Base-by-base conservation (phyloP, 1,284 basidiomycete genomes). In the Megacollybia platyphylla region DNA sequence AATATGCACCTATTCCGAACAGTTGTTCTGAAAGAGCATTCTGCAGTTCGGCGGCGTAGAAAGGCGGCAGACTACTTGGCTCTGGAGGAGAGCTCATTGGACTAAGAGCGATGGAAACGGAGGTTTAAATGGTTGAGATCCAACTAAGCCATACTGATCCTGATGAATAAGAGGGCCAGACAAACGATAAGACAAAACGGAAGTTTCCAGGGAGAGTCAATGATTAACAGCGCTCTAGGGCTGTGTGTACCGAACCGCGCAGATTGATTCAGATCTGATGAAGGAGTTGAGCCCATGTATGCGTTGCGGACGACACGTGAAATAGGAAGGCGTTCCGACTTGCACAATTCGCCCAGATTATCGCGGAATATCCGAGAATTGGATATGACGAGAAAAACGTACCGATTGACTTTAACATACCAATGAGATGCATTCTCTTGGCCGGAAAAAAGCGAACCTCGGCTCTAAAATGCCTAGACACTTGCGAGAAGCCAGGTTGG, bases 21-120 rank as follows among this genome's bases (percentile, higher is more conserved):
- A 64, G 59, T 49, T 82, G 74, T 51, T 83, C 80, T 15, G 57
- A 56, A 39, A 84, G 65, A 18, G 73, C 70, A 34, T 62, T 60
- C 17, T 57, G 59, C 26, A 84, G 63, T 53, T 84, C 81, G 41
- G 63, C 54, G 44, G 62, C 51, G 49, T 64, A 73, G 57, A 82
- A 81, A 5, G 41, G 28, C 24, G 48, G 10, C 17, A 24, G 32
- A 6, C 13, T 17, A 17, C 13, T 13, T 29, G 26, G 8, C 4
- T 27, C 13, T n/a, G 11, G 31, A 34, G 31, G 31, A 34, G 20
- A 34, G 5, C 31, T 17, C 11, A 17, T 34, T 7, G 31, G 11
- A 34, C 15, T 7, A 34, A 17, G 3, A 17, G 11, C 31, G 11
- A 34, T 11, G 7, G 31, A 34, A 24, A 24, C 20, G 20, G 11